Base-by-base conservation (phyloP, 495 filamentous ascomycete species). In the Schizothecium vesticola region DNA sequence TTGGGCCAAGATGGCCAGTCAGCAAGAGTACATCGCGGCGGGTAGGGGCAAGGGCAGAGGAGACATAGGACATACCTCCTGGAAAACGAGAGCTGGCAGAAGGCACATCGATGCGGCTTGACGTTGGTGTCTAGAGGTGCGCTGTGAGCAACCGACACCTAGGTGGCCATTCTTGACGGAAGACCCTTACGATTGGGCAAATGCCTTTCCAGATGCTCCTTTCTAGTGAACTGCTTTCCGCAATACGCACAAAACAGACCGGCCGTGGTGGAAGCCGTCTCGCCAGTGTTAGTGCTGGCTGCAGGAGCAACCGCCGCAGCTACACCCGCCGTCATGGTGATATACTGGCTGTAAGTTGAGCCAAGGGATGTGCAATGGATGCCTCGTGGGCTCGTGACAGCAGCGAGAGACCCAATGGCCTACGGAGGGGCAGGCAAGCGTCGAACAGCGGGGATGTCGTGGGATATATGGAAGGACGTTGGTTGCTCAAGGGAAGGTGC, bases 191-290 rank as follows among this genome's bases (percentile, higher is more conserved):
- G 87, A 29, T 74, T 85, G 11, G 87, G 82, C 31, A 89, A 80
- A 67, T 90, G 87, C 64, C 88, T 80, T 70, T 89, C 86, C 24
- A 89, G 77, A 75, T 90, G 88, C 70, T 90, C 88, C 76, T 89
- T 89, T 70, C 87, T 80, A 55, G 86, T 87, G 71, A 90, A 90
- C 61, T 77, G 80, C 77, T 86, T 86, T 26, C 87, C 87, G 66
- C 88, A 90, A 68, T 88, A 88, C 8, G 85, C 81, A 68, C 87
- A 90, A 73, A 79, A 89, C 24, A 88, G 79, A 81, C 84, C 85
- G 24, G 57, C 71, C 33, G 56, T 60, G 26, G 36, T 28, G 33
- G 25, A 60, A 2, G 19, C 23, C n/a, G 36, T 55, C 28, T 31
- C 29, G 28, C 29, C 33, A 51, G 24, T 55, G 43, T 36, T 51